phyloP scores from a whole-genome alignment of 768 basidiomycete species.

The Russula emetica region DNA sequence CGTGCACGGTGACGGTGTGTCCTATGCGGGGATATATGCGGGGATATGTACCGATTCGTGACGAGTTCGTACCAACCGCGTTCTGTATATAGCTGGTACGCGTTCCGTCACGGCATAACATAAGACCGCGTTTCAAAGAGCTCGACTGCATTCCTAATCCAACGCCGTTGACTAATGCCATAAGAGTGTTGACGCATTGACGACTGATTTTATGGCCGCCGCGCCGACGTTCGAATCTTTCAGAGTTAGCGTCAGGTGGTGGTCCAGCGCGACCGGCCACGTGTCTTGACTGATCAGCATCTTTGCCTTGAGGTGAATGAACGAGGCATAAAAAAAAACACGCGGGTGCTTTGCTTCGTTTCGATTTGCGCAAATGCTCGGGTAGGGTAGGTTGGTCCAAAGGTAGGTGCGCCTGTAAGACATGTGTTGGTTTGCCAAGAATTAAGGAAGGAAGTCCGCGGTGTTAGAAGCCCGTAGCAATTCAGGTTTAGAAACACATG shows the following conservation, averaged over 20 bases:
- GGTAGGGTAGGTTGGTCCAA: not conserved
- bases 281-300: not conserved
- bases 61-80: not conserved
- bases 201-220: not conserved
- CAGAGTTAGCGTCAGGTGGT: not conserved
- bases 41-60: not conserved
- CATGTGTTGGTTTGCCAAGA: slow-evolving; percentile 5
- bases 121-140: not conserved
- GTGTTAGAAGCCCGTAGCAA: slow-evolving; percentile 1
- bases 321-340: not conserved
- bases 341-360: not conserved
- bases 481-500: not conserved
- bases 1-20: not conserved
- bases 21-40: not conserved
- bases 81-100: not conserved
- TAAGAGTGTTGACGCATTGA: not conserved
- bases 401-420: not conserved
- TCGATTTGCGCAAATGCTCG: not conserved
- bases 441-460: slow-evolving; percentile 1
- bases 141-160: not conserved
- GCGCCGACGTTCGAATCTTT: not conserved
- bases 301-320: not conserved
- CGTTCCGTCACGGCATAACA: not conserved
- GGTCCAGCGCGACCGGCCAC: not conserved
- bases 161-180: not conserved